Evolutionary conservation across 1,139 yeast species (phyloP), one percentile per base, ranked within the genome.

Genomic region (Magnusiomyces fungicola): DNA sequence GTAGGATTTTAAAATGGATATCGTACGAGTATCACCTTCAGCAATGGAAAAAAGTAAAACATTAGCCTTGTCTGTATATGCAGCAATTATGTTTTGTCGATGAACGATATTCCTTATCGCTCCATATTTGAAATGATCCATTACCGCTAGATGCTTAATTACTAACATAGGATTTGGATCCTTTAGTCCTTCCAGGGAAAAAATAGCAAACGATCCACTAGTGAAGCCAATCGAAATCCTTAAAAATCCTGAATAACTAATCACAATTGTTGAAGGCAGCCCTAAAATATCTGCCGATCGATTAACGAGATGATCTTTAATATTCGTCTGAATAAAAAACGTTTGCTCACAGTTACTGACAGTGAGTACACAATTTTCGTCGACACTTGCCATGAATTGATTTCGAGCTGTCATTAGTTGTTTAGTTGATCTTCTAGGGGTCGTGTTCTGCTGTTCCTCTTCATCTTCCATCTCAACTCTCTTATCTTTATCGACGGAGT

Each of bases 71-170:
- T 47, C 45, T 7, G 53, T 50, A 42, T 50, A 50, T 5, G 46
- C 53, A 2, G 51, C 53, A 22, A 50, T 42, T 2, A 50, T 37
- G 21, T 43, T 47, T 19, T 50, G 50, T 14, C 51, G 25, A 23
- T 50, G 53, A 19, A 50, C 51, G 33, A 50, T 45, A 29, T 50
- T 48, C 22, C 27, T 30, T 16, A 50, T 48, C 7, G 48, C 49
- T 3, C 51, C 51, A 24, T 45, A 48, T 9, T 30, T 36, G 9
- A 44, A 39, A 21, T 46, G 44, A 12, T 44, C 48, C 24, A 48
- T 27, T 12, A 45, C 34, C 12, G 51, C 51, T 27, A 48, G 34
- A 19, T 48, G 51, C 25, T 45, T 45, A 3, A 44, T 43, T 7
- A 37, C 43, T 14, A 40, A 33, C 27, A 27, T 21, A 45, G 44